Evolutionary conservation across 139 green algal species (phyloP).

Genomic region (Zygnema cylindricum): DNA sequence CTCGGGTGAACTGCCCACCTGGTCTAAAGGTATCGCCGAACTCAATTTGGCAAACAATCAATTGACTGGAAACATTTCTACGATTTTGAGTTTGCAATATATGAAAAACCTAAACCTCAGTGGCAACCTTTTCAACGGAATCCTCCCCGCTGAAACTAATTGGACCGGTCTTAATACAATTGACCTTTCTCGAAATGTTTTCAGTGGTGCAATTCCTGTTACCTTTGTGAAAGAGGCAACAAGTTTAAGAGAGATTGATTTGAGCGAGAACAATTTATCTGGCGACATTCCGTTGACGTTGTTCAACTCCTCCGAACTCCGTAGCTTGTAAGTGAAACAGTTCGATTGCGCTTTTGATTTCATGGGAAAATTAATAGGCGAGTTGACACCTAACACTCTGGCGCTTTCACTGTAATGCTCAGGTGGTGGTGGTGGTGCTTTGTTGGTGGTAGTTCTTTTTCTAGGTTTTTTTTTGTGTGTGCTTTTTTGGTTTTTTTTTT

Average conservation of each 20-base stretch:
- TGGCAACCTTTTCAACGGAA: background rate
- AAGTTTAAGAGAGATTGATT: background rate
- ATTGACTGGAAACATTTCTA: background rate
- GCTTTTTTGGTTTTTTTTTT: too few relatives aligned
- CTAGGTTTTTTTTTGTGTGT: too few relatives aligned
- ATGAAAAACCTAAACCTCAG: background rate
- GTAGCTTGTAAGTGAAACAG: too few relatives aligned
- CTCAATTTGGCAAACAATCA: background rate
- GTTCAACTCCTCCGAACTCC: background rate
- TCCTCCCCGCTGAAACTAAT: background rate
- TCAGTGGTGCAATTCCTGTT: slow-evolving; percentile 30
- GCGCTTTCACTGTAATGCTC: too few relatives aligned
- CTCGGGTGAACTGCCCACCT: slow-evolving; percentile 25
- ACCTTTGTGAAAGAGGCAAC: background rate
- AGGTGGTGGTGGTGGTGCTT: too few relatives aligned
- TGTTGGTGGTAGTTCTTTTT: too few relatives aligned
- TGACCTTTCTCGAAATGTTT: background rate
- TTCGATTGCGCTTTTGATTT: too few relatives aligned
- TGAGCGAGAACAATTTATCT: slow-evolving; percentile 25
- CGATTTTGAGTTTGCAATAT: background rate
- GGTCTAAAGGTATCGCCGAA: background rate
- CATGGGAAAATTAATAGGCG: too few relatives aligned
- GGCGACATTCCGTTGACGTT: slow-evolving; percentile 20
- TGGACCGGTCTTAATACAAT: background rate
- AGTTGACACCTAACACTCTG: too few relatives aligned